A percentile compares a stretch with the other conserved stretches of the same genome.
Conservation (phyloP, 2,329 filamentous ascomycete genomes). For the Aspergillus jensenii region DNA sequence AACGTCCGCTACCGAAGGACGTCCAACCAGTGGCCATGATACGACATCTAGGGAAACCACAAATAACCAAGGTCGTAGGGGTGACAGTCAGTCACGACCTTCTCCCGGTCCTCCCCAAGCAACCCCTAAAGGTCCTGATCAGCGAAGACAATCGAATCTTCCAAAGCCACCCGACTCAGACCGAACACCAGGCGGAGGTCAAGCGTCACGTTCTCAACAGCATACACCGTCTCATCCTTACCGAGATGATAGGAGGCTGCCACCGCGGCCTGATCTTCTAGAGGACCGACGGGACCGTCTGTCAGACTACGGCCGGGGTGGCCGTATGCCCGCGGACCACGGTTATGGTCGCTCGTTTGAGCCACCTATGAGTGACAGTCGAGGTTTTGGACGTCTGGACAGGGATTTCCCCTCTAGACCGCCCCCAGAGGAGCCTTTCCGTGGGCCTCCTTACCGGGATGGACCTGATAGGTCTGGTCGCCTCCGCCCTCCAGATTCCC, state of each 20-base stretch:
- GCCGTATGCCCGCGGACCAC: slow-evolving; percentile 37
- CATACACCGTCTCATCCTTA: slow-evolving; percentile 40
- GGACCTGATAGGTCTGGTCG: slow-evolving; percentile 38
- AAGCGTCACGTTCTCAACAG: slow-evolving; percentile 32
- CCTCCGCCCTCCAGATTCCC: slow-evolving; percentile 29
- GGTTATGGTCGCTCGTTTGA: slow-evolving; percentile 40
- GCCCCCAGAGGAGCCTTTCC: slow-evolving; percentile 40
- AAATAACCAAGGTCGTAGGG: slow-evolving; percentile 11
- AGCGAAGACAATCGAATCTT: slow-evolving; percentile 29
- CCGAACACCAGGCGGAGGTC: slow-evolving; percentile 25
- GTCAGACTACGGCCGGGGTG: slow-evolving; percentile 36
- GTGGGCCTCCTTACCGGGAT: slow-evolving; percentile 37
- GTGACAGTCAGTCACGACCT: slow-evolving; percentile 15
- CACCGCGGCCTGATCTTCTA: slow-evolving; percentile 39
- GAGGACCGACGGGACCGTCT: slow-evolving; percentile 42
- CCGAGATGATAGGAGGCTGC: slow-evolving; percentile 38
- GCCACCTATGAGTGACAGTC: slow-evolving; percentile 29
- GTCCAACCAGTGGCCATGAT: slow-evolving; percentile 7
- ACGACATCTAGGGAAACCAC: slow-evolving; percentile 13
- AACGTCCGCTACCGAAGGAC: slow-evolving; percentile 8
- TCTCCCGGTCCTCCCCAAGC: slow-evolving; percentile 24
- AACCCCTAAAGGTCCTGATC: slow-evolving; percentile 29
- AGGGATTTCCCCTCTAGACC: slow-evolving; percentile 35
- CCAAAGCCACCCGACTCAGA: slow-evolving; percentile 42
- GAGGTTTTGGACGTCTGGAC: slow-evolving; percentile 40